These are phyloP conservation scores for Ophiognomonia clavigignenti-juglandacearum DNA, from an alignment of 2,329 filamentous ascomycete genomes.

Conservation along the genomic window DNA sequence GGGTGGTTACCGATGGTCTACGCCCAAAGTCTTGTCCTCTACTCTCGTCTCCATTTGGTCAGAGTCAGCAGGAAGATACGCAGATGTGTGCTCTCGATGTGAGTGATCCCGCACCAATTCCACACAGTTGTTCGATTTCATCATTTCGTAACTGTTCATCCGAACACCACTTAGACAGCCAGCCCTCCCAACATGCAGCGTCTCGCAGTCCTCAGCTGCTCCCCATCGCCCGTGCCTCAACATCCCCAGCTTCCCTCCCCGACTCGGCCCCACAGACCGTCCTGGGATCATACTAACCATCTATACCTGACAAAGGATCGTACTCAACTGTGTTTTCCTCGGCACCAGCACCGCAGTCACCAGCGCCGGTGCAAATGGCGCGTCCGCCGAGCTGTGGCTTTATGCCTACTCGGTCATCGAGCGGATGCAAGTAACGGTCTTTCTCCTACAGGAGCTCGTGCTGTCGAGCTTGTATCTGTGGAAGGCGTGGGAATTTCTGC, in stretches of 20 bases:
- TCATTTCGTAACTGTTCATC: too few species aligned
- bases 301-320: too few species aligned
- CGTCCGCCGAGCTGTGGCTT: slow-evolving; percentile 28
- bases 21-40: slow-evolving; percentile 57
- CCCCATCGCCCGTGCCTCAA: too few species aligned
- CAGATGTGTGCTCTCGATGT: slow-evolving; percentile 46
- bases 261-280: too few species aligned
- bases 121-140: too few species aligned
- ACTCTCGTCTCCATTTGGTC: slow-evolving; percentile 57
- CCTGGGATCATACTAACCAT: too few species aligned
- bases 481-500: slow-evolving; percentile 46
- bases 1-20: slow-evolving; percentile 57
- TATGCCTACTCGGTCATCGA: slow-evolving; percentile 43
- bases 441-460: slow-evolving; percentile 51
- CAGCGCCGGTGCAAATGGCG: slow-evolving; percentile 45
- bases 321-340: slow-evolving; percentile 46
- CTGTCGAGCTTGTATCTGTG: slow-evolving; percentile 49
- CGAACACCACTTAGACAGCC: too few species aligned
- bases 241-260: too few species aligned
- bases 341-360: slow-evolving; percentile 51
- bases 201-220: too few species aligned
- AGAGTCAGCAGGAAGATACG: slow-evolving; percentile 44
- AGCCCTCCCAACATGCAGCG: too few species aligned
- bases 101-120: neutral
- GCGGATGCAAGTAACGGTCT: slow-evolving; percentile 51